Base-by-base conservation (phyloP, 2,329 filamentous ascomycete species). In the Penicillium psychrosexuale region DNA sequence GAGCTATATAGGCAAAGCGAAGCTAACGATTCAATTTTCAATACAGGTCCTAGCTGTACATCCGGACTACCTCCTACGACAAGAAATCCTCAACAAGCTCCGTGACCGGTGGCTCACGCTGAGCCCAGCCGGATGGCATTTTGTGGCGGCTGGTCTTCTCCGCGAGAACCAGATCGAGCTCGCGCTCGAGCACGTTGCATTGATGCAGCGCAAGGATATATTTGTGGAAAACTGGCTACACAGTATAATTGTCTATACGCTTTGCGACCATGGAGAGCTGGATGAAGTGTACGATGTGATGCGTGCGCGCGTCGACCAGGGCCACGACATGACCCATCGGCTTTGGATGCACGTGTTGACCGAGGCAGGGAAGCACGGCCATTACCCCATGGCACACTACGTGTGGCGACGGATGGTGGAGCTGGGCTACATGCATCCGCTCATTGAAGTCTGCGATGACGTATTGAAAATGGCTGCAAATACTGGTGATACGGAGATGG, bases 121-220 rank as follows among this genome's bases (percentile, higher is more conserved):
- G 8, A 84, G 80, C 39, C 81, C 79, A 11, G 78, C 81, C 7
- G 87, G 85, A 8, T 83, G 82, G 68, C 83, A 89, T 63, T 84
- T 83, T 66, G 78, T 95, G 19, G 82, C 88, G 1, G 75, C 90
- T 9, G 91, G 90, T 0, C 75, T 95, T 56, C 78, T 97, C 34
- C 83, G 91, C 19, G 92, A 97, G 64, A 84, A 85, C 0, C 88
- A 95, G 65, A 86, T 90, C 59, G 94, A 97, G 74, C 77, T 92
- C 59, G 92, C 91, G 1, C 77, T 96, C 55, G 77, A 82, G 48
- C 84, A 84, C 61, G 72, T 96, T 39, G 86, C 90, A 36, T 75
- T 82, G 22, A 84, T 96, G 80, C 76, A 84, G 39, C 74, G 78
- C 48, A 78, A 82, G 46, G 77, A 79, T 3, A 76, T 83, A 1